Evolutionary conservation across 768 basidiomycete species (phyloP), one percentile per base, ranked within the genome.

Genomic region (Mycena crocata): DNA sequence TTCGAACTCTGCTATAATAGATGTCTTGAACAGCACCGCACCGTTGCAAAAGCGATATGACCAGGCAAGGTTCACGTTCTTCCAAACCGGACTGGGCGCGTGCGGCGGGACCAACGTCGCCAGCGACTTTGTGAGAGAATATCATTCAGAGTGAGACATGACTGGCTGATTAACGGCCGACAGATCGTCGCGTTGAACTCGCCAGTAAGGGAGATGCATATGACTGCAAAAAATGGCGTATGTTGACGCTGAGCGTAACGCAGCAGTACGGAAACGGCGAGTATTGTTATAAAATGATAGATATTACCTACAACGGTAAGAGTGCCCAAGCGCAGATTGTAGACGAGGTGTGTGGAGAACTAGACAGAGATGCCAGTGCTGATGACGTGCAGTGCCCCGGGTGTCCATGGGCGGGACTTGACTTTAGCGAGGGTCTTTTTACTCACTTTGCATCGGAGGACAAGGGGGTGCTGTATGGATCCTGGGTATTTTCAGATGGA

Each of bases 341-440:
- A 62, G 90, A 92, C 69, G 76, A 81, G 82, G 88, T 87, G 37
- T 21, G 81, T 75, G 19, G 19, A 35, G 26, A 49, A n/a, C 44
- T 2, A 39, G n/a, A 30, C 13, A 19, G 4, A 21, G 4, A 51
- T 10, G 26, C 17, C 26, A 9, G 24, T 50, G 35, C 32, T 23
- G 19, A 35, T 34, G 30, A 14, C 39, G 5, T 34, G 7, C 70
- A 86, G 80, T 88, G 86, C 72, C 80, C 80, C 7, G 79, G 78
- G 5, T 93, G 92, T 74, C 85, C 85, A 5, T 85, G 77, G 60
- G 87, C 81, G 34, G 90, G 84, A 30, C 83, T 93, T 35, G 92
- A 93, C 76, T 79, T 93, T 60, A 86, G 87, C 52, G 66, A 74
- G 14, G 87, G 89, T 45, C 81, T 92, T 46, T 92, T 93, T 74